Evolutionary conservation across 176 grass and related monocot species (phyloP).

Genomic region (Carex littledalei): DNA sequence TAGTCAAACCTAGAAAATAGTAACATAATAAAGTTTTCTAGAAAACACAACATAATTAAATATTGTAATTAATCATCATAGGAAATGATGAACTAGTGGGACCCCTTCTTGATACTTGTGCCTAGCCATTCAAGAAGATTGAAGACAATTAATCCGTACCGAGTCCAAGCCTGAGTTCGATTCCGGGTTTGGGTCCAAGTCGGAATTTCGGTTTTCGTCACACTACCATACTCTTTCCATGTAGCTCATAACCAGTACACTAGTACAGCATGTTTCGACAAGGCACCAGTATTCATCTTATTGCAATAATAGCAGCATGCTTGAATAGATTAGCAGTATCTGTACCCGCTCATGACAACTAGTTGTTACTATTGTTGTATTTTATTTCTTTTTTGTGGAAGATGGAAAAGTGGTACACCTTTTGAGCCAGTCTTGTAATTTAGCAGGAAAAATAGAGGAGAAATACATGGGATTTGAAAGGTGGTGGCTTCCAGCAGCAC

Average conservation of each 20-base stretch:
- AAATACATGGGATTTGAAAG: slow-evolving; percentile 81
- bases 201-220: too few species aligned
- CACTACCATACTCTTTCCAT: too few species aligned
- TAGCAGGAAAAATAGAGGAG: slow-evolving; percentile 38
- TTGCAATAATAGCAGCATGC: not conserved
- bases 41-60: too few species aligned
- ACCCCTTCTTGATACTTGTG: too few species aligned
- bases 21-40: too few species aligned
- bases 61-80: too few species aligned
- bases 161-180: too few species aligned
- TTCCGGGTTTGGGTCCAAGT: too few species aligned
- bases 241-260: not conserved
- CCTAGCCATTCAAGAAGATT: too few species aligned
- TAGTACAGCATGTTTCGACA: not conserved
- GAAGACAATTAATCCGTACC: too few species aligned
- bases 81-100: too few species aligned
- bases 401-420: not conserved
- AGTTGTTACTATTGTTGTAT: not conserved
- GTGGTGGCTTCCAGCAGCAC: slow-evolving; percentile 70
- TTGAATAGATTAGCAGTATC: not conserved
- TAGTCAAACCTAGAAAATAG: too few species aligned
- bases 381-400: not conserved
- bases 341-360: not conserved
- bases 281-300: not conserved
- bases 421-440: slow-evolving; percentile 15